Evolutionary conservation across 2,329 filamentous ascomycete genomes (phyloP).

Genomic region (Helicocarpus griseus): DNA sequence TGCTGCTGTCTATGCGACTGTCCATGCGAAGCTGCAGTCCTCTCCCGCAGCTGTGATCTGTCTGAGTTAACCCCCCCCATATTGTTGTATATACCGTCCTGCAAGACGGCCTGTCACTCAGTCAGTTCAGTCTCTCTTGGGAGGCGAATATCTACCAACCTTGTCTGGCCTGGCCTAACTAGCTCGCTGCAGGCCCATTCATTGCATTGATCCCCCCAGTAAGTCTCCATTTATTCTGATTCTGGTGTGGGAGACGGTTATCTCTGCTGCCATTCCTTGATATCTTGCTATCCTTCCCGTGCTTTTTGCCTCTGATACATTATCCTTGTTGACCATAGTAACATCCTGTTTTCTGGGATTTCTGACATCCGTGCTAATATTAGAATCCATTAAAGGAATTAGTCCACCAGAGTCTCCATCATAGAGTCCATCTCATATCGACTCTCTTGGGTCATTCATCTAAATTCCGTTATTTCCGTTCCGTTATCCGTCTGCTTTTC

Average conservation of each 20-base stretch:
- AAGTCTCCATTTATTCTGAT: too few species aligned
- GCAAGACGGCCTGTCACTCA: background rate
- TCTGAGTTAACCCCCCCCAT: background rate
- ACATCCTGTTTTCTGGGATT: too few species aligned
- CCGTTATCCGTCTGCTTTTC: background rate
- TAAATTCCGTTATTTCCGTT: background rate
- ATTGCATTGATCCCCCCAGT: too few species aligned
- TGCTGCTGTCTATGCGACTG: background rate
- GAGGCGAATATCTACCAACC: background rate
- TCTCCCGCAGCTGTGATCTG: background rate
- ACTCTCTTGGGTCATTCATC: background rate
- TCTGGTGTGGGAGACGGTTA: too few species aligned
- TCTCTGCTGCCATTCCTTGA: too few species aligned
- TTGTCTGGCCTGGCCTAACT: background rate
- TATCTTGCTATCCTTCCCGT: too few species aligned
- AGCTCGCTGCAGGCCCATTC: too few species aligned
- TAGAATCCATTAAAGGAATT: background rate
- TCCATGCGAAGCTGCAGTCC: background rate
- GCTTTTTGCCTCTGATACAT: too few species aligned
- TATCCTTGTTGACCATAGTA: too few species aligned
- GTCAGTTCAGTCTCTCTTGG: too few species aligned
- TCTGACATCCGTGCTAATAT: too few species aligned
- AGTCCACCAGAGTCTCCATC: background rate
- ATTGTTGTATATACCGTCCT: background rate
- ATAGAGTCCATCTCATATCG: too few species aligned